phyloP scores from a whole-genome alignment of 768 basidiomycete genomes.

The Collybiopsis confluens region DNA sequence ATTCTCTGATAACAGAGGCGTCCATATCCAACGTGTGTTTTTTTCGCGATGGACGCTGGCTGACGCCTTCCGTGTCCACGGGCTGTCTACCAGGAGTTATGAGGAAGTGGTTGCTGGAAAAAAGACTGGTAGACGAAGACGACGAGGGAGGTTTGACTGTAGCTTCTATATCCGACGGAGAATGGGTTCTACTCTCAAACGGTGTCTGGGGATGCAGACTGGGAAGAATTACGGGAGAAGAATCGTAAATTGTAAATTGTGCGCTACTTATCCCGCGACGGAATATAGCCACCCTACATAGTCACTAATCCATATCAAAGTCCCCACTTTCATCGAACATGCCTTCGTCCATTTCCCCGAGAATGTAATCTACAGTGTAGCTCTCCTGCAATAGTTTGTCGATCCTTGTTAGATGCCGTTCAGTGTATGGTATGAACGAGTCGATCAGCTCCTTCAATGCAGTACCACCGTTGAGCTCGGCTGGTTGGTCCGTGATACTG shows the following conservation, averaged over 20 bases:
- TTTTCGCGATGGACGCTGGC: conserved; percentile 51
- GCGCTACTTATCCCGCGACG: too few relatives aligned
- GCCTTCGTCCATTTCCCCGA: conserved; percentile 84
- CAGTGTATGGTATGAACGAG: conserved; percentile 89
- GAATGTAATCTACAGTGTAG: conserved; percentile 87
- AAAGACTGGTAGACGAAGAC: conserved; percentile 52
- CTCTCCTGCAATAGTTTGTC: conserved; percentile 91
- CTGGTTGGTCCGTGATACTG: conserved; percentile 13
- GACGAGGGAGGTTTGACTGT: conserved; percentile 35
- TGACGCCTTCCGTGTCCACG: conserved; percentile 55
- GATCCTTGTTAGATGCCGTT: conserved; percentile 82
- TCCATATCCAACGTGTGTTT: conserved; percentile 73
- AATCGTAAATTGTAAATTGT: too few relatives aligned
- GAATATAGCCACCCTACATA: too few relatives aligned
- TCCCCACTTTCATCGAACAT: conserved; percentile 47
- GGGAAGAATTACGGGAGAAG: conserved; percentile 44
- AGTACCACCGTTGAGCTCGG: conserved; percentile 23
- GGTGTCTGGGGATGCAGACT: conserved; percentile 66
- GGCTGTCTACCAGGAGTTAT: conserved; percentile 75
- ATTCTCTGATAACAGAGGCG: conserved; percentile 53
- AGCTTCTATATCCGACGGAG: conserved; percentile 44
- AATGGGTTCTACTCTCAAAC: conserved; percentile 69
- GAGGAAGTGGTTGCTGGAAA: conserved; percentile 64
- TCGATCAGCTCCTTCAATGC: conserved; percentile 75
- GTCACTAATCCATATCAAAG: conserved; percentile 39